Percentiles rank a stretch among this genome's conserved stretches.
phyloP scores from a whole-genome alignment of 2,329 filamentous ascomycete genomes.

The Bipolaris sorokiniana region DNA sequence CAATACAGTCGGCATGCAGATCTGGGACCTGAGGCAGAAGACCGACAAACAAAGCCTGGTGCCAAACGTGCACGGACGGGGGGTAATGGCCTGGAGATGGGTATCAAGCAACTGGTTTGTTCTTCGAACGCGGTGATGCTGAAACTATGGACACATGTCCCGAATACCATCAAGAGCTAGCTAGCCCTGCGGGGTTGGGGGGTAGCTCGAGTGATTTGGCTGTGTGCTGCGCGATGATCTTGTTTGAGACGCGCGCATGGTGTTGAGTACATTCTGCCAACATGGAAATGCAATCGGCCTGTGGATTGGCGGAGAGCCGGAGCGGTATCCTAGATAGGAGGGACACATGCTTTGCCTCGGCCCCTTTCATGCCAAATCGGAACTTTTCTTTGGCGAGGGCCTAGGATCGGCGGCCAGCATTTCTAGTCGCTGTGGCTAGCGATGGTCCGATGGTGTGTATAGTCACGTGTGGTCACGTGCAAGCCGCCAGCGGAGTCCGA shows the following conservation, averaged over 20 bases:
- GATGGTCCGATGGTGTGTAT: not conserved
- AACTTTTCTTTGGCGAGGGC: not conserved
- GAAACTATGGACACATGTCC: not conserved
- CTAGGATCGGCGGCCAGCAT: not conserved
- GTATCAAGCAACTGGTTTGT: not conserved
- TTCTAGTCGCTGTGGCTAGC: not conserved
- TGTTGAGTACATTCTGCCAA: not conserved
- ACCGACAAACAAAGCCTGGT: not conserved
- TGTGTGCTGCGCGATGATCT: not conserved
- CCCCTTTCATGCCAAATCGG: not conserved
- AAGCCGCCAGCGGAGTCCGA: not conserved
- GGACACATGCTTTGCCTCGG: not conserved
- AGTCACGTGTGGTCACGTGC: not conserved
- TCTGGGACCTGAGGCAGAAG: not conserved
- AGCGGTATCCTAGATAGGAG: not conserved
- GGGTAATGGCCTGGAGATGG: not conserved
- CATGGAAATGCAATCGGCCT: not conserved
- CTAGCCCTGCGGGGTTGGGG: not conserved
- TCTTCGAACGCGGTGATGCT: not conserved
- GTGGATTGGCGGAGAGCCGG: not conserved
- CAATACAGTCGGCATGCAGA: slow-evolving; percentile 7
- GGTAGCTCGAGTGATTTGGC: too few species aligned
- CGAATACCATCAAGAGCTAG: not conserved
- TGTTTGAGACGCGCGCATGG: not conserved
- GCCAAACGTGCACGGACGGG: not conserved